Evolutionary conservation across 1,284 basidiomycete genomes (phyloP).

Genomic region (Laetiporus sulphureus): DNA sequence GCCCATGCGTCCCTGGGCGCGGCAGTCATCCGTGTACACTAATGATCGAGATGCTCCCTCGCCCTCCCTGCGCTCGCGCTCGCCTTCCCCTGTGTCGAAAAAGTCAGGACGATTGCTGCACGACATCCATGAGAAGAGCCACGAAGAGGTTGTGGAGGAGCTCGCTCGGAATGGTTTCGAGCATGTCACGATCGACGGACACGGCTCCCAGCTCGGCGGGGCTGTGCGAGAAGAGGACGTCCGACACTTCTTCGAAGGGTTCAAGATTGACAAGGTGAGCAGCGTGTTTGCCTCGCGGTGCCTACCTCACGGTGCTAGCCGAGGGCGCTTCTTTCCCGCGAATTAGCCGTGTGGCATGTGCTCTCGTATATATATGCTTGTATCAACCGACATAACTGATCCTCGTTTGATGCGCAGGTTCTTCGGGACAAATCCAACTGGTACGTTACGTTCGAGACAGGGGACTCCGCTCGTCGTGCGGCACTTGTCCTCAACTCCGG

Average conservation of each 20-base stretch:
- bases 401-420: too few species aligned
- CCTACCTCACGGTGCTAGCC: too few species aligned
- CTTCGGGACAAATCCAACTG: constrained; percentile 60
- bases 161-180: constrained; percentile 58
- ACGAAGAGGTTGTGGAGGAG: constrained; percentile 44
- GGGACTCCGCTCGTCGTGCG: constrained; percentile 56
- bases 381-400: too few species aligned
- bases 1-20: constrained; percentile 9
- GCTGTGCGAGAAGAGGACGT: constrained; percentile 62
- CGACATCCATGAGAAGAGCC: constrained; percentile 28
- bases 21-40: neutral
- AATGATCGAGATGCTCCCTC: constrained; percentile 13
- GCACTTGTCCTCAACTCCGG: constrained; percentile 47
- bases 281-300: neutral
- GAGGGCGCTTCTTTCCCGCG: too few species aligned
- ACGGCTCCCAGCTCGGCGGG: constrained; percentile 37
- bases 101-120: constrained; percentile 29
- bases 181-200: constrained; percentile 52
- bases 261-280: constrained; percentile 61
- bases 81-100: constrained; percentile 39
- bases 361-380: constrained; percentile 3
- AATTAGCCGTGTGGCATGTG: too few species aligned
- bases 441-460: constrained; percentile 63
- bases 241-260: constrained; percentile 49
- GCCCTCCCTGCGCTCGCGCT: constrained; percentile 31